phyloP scores from a whole-genome alignment of 345 rosid genomes.

The Turritis glabra region DNA sequence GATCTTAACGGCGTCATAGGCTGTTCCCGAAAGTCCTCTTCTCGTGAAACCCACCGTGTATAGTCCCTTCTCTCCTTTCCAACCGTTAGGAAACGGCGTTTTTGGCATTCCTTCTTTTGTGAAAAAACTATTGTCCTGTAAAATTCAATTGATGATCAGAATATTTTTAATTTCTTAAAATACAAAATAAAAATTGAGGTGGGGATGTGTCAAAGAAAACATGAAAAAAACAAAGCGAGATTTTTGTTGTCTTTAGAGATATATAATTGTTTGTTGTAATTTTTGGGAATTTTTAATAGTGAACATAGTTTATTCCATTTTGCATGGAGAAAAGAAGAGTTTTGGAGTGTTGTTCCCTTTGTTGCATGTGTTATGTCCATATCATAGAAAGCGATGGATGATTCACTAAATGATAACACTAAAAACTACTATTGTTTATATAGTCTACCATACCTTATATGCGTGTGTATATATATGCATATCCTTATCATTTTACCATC shows the following conservation, averaged over 20 bases:
- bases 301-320: slow-evolving; percentile 30
- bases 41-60: slow-evolving; percentile 91
- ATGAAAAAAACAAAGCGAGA: background rate
- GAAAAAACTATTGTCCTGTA: slow-evolving; percentile 67
- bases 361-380: slow-evolving; percentile 31
- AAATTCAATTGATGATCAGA: background rate
- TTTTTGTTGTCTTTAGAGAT: background rate
- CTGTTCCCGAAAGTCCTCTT: slow-evolving; percentile 79
- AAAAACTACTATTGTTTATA: slow-evolving; percentile 4
- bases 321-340: slow-evolving; percentile 45
- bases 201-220: background rate
- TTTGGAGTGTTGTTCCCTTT: slow-evolving; percentile 38
- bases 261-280: background rate
- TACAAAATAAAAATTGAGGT: background rate
- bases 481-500: slow-evolving; percentile 29
- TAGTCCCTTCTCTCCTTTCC: slow-evolving; percentile 83
- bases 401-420: slow-evolving; percentile 29
- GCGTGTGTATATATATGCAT: too few relatives aligned
- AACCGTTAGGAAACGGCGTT: slow-evolving; percentile 79
- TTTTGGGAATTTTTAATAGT: slow-evolving; percentile 13
- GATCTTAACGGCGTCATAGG: slow-evolving; percentile 70
- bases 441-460: background rate
- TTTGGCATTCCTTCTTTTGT: slow-evolving; percentile 85
- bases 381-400: slow-evolving; percentile 38
- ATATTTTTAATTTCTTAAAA: background rate